A percentile compares a stretch with the other conserved stretches of the same genome.
These are phyloP conservation scores for Solanum etuberosum DNA, from an alignment of 257 asterid species.

Conservation along the genomic window DNA sequence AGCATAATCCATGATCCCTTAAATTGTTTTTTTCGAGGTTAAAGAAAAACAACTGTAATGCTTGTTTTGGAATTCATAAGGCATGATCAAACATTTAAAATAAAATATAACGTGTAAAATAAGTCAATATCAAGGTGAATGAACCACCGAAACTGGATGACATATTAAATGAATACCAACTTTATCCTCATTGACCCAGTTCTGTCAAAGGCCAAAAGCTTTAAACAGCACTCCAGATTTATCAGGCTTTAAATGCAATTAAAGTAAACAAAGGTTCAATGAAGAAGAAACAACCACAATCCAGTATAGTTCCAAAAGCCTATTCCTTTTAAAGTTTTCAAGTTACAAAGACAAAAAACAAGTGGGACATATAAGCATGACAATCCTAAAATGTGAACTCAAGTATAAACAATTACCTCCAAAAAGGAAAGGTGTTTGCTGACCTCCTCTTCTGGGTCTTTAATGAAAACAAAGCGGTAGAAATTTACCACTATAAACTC, in stretches of 20 bases:
- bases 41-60: not conserved
- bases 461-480: slow-evolving; percentile 51
- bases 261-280: too few species aligned
- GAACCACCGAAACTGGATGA: not conserved
- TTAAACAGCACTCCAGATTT: too few species aligned
- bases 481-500: slow-evolving; percentile 79
- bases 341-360: too few species aligned
- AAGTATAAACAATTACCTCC: slow-evolving; percentile 32
- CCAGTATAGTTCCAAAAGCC: too few species aligned
- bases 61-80: not conserved
- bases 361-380: too few species aligned
- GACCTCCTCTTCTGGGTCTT: slow-evolving; percentile 60
- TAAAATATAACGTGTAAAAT: not conserved
- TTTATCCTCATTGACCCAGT: not conserved
- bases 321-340: too few species aligned
- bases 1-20: not conserved
- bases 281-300: too few species aligned
- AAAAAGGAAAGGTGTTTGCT: slow-evolving; percentile 71
- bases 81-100: not conserved
- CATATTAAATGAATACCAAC: not conserved
- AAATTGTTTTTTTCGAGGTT: not conserved
- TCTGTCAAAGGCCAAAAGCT: too few species aligned
- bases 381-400: not conserved
- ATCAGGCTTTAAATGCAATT: too few species aligned
- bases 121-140: not conserved